Percentiles rank a stretch among this genome's conserved stretches.
Conservation (phyloP, 176 grass and related monocot genomes). For the Carex scoparia region DNA sequence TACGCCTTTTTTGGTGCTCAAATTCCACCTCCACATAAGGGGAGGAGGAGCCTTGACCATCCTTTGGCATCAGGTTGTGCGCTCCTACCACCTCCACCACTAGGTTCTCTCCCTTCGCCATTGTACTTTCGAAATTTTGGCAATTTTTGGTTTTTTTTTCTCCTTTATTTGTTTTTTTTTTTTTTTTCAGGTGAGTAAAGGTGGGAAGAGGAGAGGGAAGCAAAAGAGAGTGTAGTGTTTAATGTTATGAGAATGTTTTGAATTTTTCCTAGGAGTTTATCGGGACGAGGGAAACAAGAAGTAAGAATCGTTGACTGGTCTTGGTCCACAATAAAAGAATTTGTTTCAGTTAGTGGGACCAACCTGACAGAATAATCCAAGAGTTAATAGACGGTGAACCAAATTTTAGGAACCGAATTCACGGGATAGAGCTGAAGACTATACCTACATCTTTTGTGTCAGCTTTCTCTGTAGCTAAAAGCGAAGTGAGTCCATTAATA, state of each 20-base stretch:
- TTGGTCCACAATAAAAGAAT: background rate
- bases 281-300: background rate
- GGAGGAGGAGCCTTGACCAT: slow-evolving; percentile 80
- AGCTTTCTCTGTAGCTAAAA: background rate
- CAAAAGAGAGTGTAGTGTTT: background rate
- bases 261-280: slow-evolving; percentile 26
- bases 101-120: slow-evolving; percentile 79
- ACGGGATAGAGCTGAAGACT: background rate
- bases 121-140: background rate
- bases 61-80: slow-evolving; percentile 95
- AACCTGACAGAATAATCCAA: background rate
- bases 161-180: background rate
- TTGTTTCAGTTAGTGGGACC: background rate
- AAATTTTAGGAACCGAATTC: background rate
- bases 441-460: background rate
- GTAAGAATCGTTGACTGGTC: background rate
- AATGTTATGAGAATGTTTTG: slow-evolving; percentile 22
- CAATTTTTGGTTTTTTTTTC: background rate
- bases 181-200: background rate
- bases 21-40: slow-evolving; percentile 89
- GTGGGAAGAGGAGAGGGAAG: background rate
- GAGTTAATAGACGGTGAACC: background rate
- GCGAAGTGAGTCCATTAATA: background rate
- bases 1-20: slow-evolving; percentile 77
- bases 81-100: slow-evolving; percentile 94